These are phyloP conservation scores for Kwoniella shivajii DNA, from an alignment of 1,284 basidiomycete genomes.

Conservation along the genomic window DNA sequence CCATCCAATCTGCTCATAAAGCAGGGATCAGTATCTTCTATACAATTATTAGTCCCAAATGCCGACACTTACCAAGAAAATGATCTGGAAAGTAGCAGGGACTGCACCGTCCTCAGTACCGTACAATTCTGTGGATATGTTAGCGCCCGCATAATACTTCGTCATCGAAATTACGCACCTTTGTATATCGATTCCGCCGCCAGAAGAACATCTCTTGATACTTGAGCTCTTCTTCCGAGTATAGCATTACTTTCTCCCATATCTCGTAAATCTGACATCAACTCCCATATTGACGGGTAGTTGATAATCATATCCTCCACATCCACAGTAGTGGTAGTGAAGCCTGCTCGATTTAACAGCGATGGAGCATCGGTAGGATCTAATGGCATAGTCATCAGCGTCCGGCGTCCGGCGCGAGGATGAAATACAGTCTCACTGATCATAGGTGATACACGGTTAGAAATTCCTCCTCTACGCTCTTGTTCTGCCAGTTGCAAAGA, in stretches of 20 bases:
- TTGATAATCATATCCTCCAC: slow-evolving; percentile 88
- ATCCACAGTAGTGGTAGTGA: slow-evolving; percentile 92
- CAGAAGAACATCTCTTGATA: slow-evolving; percentile 83
- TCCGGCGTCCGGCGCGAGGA: background rate
- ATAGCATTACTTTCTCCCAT: slow-evolving; percentile 98
- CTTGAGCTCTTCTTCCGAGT: slow-evolving; percentile 66
- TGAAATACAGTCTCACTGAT: slow-evolving; percentile 64
- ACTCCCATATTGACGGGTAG: slow-evolving; percentile 96
- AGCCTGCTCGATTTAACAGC: slow-evolving; percentile 87
- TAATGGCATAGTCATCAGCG: slow-evolving; percentile 45
- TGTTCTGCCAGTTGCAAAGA: slow-evolving; percentile 90
- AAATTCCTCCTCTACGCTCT: slow-evolving; percentile 93
- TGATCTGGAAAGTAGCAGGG: slow-evolving; percentile 94
- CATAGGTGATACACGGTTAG: slow-evolving; percentile 95
- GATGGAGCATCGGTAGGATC: slow-evolving; percentile 90
- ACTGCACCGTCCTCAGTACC: slow-evolving; percentile 79
- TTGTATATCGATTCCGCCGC: slow-evolving; percentile 93
- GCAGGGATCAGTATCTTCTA: background rate
- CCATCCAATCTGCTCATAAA: slow-evolving; percentile 94
- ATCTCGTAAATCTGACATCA: slow-evolving; percentile 86
- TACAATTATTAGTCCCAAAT: background rate
- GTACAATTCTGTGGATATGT: slow-evolving; percentile 71
- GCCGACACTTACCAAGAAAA: slow-evolving; percentile 73
- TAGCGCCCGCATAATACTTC: background rate
- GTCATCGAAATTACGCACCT: slow-evolving; percentile 58